Conservation (phyloP, 176 grass and related monocot species). For the Dendrocalamus sinicus region DNA sequence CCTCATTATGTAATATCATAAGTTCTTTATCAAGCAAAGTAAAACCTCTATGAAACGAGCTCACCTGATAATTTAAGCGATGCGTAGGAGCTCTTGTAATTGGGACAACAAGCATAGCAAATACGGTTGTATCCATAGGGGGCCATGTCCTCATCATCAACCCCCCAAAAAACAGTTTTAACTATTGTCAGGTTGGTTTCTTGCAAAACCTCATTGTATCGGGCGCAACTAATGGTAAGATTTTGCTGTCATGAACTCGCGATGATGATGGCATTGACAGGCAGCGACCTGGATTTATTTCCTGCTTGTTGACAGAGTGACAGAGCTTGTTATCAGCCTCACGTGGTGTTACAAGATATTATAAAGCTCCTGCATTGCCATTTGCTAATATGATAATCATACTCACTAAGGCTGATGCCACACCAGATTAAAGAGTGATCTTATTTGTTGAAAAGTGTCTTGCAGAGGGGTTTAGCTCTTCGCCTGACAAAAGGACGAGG, state of each 20-base stretch:
- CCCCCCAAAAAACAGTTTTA: background rate
- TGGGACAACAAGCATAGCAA: too few relatives aligned
- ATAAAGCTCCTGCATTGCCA: background rate
- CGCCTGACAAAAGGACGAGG: too few relatives aligned
- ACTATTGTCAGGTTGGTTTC: background rate
- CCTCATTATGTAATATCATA: too few relatives aligned
- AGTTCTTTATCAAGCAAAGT: too few relatives aligned
- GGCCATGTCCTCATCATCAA: too few relatives aligned
- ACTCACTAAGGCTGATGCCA: background rate
- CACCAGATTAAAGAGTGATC: too few relatives aligned
- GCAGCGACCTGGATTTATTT: slow-evolving; percentile 12
- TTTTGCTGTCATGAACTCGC: background rate
- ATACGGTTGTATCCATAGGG: too few relatives aligned
- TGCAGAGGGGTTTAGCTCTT: too few relatives aligned
- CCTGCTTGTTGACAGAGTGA: background rate
- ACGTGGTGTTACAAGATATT: slow-evolving; percentile 32
- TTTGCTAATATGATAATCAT: slow-evolving; percentile 3
- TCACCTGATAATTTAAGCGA: too few relatives aligned
- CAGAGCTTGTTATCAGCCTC: background rate
- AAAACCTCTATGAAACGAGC: too few relatives aligned
- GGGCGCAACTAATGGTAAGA: background rate
- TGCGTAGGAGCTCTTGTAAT: too few relatives aligned
- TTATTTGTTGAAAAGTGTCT: too few relatives aligned
- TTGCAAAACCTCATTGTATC: background rate
- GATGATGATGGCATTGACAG: background rate